Evolutionary conservation across 192 early-diverging fungal genomes (phyloP), one percentile per base, ranked within the genome.

Genomic region (Pilobolus umbonatus): DNA sequence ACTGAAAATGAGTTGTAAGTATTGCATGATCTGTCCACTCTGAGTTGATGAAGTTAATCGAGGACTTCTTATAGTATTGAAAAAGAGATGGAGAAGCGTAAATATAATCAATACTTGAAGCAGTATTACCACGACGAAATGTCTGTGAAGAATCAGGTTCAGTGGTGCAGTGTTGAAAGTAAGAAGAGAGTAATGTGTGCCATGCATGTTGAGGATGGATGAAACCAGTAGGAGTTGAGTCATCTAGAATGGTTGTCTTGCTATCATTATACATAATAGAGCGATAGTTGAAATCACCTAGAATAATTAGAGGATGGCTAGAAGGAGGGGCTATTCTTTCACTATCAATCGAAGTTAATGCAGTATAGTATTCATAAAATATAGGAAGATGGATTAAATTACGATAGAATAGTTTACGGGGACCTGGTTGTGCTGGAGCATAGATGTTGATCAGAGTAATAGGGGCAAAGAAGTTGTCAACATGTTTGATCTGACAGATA

Each of bases 281-380:
- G 11, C n/a, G 1, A 17, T 52, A 52, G 26, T 52, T 52, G 4
- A 31, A 52, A 34, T 52, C 49, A 32, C 49, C 29, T 34, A 35
- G 7, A n/a, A 52, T 34, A 19, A 52, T 7, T n/a, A 17, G n/a
- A 19, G 5, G 30, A 19, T 9, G 9, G 5, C 19, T n/a, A 24
- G 14, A 22, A 24, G 45, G 24, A 11, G 9, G 45, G 25, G 25
- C 17, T 47, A 47, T 47, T n/a, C 9, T 24, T 47, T n/a, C 9
- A 24, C 4, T n/a, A 35, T 35, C 34, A 12, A n/a, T 15, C 11
- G 11, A 40, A 40, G n/a, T 15, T 2, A n/a, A n/a, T 15, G 11
- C 11, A 2, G n/a, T 3, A 15, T 40, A 10, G 3, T 3, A 2
- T 3, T 7, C 11, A 15, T 40, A n/a, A 11, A 40, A 40, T 3